Percentiles rank a stretch among this genome's conserved stretches.
Evolutionary conservation across 805 yeast genomes (phyloP).

Genomic region (Nakazawaea wickerhamii): DNA sequence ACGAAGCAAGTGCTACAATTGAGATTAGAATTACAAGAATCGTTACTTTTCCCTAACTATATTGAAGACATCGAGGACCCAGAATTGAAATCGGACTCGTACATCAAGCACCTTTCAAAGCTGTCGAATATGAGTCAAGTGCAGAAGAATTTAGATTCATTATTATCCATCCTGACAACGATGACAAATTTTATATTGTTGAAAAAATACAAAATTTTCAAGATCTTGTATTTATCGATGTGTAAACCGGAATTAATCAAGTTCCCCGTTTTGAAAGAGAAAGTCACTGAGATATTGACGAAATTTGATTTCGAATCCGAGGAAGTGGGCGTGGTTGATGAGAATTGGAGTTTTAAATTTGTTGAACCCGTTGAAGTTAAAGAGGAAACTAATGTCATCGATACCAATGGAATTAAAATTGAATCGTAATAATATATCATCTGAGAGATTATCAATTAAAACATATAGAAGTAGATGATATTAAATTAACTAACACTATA

Average conservation of each 20-base stretch:
- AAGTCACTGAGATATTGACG: slow-evolving; percentile 1
- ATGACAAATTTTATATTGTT: neutral
- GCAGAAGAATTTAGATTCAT: neutral
- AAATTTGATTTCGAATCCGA: slow-evolving; percentile 4
- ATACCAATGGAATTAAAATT: no score
- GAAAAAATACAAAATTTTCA: slow-evolving; percentile 10
- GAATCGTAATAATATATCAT: no score
- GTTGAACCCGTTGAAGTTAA: neutral
- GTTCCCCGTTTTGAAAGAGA: neutral
- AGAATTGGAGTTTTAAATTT: neutral
- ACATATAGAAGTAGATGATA: no score
- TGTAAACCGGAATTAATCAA: slow-evolving; percentile 2
- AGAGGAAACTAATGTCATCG: no score
- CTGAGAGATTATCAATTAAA: no score
- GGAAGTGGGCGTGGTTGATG: slow-evolving; percentile 1
- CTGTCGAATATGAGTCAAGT: neutral
- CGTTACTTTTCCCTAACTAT: neutral
- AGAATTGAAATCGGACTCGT: neutral
- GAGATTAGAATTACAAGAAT: slow-evolving; percentile 7
- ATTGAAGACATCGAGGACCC: neutral
- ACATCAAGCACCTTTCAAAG: neutral
- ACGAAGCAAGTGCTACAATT: neutral
- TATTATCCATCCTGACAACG: neutral
- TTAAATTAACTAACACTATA: no score
- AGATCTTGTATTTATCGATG: neutral